Base-by-base conservation (phyloP, 2,329 filamentous ascomycete genomes). In the Beauveria asiatica region DNA sequence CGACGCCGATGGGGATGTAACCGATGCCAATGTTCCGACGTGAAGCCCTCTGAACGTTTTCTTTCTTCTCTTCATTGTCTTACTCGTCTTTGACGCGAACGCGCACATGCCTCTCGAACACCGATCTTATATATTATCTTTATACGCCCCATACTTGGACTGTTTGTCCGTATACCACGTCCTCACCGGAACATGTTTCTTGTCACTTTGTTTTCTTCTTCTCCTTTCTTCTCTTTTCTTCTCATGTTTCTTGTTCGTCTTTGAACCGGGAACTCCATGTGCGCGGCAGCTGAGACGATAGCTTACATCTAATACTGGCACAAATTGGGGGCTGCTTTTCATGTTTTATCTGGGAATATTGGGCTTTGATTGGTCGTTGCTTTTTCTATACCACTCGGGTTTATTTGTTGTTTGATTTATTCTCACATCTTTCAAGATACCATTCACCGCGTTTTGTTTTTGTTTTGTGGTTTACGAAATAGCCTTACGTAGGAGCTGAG, bases 1-100 rank as follows among this genome's bases (percentile, higher is more conserved):
- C 63, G n/a, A 65, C 63, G 44, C 62, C 66, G 44, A 63, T 69
- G 63, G 62, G 66, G 55, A 67, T 70, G 64, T 70, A 65, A 56
- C 21, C 46, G 30, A n/a, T 25, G 13, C n/a, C 30, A 5, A 45
- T 39, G 39, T n/a, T 17, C 16, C 13, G 11, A 13, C 33, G 11
- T 37, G 10, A 13, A 37, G 33, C 33, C 33, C 11, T 37, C 5
- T 37, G 11, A 37, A 37, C 11, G 11, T 50, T 30, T 45, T 13
- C 23, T 44, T 48, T 21, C 33, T 21, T 19, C n/a, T n/a, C 46
- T 58, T 33, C 51, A 30, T 57, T 61, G 30, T n/a, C 16, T 46
- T 57, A 60, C 37, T 39, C 19, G n/a, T 25, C 13, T 61, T 57
- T 57, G 44, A 61, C 13, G 58, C 37, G 39, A 27, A 21, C 25